These are phyloP conservation scores for Puccinia triticina DNA, from an alignment of 1,284 basidiomycete genomes.

Conservation along the genomic window DNA sequence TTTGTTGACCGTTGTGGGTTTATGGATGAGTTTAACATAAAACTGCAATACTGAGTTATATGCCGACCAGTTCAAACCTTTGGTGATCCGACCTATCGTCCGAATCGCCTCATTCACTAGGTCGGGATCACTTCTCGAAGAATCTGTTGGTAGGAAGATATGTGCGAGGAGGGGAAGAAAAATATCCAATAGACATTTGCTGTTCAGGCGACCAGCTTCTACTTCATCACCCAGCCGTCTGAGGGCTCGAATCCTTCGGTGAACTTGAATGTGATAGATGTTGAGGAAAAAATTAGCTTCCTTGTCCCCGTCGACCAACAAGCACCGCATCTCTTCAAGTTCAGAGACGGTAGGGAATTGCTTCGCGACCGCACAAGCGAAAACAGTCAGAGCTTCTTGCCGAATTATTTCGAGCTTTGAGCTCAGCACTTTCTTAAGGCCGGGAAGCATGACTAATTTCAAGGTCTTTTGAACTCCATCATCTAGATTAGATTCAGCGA, in stretches of 20 bases:
- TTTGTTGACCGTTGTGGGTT: slow-evolving; percentile 67
- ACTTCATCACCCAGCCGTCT: slow-evolving; percentile 80
- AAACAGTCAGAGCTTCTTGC: slow-evolving; percentile 77
- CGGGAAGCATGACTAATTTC: slow-evolving; percentile 75
- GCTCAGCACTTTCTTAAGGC: slow-evolving; percentile 77
- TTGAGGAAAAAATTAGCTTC: slow-evolving; percentile 98
- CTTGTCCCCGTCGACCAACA: slow-evolving; percentile 87
- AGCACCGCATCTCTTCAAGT: slow-evolving; percentile 75
- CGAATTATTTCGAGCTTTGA: slow-evolving; percentile 87
- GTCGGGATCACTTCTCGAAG: slow-evolving; percentile 78
- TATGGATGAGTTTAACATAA: slow-evolving; percentile 75
- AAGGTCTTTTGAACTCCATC: slow-evolving; percentile 58
- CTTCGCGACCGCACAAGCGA: slow-evolving; percentile 72
- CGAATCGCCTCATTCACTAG: slow-evolving; percentile 86
- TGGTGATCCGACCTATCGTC: slow-evolving; percentile 75
- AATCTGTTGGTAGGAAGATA: slow-evolving; percentile 70
- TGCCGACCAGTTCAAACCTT: slow-evolving; percentile 76
- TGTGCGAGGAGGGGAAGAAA: slow-evolving; percentile 85
- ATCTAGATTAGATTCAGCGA: slow-evolving; percentile 62
- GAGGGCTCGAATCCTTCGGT: slow-evolving; percentile 85
- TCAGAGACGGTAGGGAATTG: slow-evolving; percentile 68
- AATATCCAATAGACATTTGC: slow-evolving; percentile 75
- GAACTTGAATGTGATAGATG: slow-evolving; percentile 89
- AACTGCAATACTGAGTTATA: slow-evolving; percentile 81
- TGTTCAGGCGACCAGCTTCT: slow-evolving; percentile 71